Evolutionary conservation across 805 yeast genomes (phyloP), one percentile per base, ranked within the genome.

Genomic region (Dipodascus geniculatus): DNA sequence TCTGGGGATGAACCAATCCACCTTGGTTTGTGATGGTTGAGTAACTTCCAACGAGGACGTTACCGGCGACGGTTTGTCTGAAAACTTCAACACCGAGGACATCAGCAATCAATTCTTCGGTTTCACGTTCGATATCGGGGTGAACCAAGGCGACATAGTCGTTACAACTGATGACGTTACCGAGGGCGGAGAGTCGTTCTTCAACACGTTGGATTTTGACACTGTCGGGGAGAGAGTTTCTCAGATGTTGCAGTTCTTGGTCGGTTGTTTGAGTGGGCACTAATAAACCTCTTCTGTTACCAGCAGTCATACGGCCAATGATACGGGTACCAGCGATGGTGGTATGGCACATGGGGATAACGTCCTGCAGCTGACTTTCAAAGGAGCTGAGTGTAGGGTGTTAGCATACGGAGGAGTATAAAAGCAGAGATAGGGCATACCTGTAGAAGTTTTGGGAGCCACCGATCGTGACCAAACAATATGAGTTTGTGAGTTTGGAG

Each of bases 111-210:
- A 93, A 75, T 74, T 93, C 99, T 74, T 93, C 99, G 52, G 99
- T 93, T 73, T 93, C 99, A 69, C 99, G 84, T 76, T 93, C 99
- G 60, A 93, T 88, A 74, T 93, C 99, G 51, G 99, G 99, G 71
- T 93, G 99, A 53, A 93, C 99, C 60, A 93, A 79, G 2, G 99
- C 99, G 63, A 95, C 99, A 68, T 93, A 93, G 71, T 93, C 99
- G 71, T 93, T 93, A 74, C 98, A 91, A 73, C 98, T 91, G 65
- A 93, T 89, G 58, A 93, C 99, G 64, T 93, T 93, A 64, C 99
- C 99, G 60, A 93, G 74, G 14, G 99, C 99, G 52, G 96, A 86
- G 58, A 93, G 76, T 68, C 99, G 82, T 74, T 93, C 99, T 73
- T 93, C 99, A 42, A 95, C 96, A 70, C 99, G 82, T 74, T 93